These are phyloP conservation scores for Penicillium angulare DNA, from an alignment of 495 filamentous ascomycete genomes.

Conservation along the genomic window DNA sequence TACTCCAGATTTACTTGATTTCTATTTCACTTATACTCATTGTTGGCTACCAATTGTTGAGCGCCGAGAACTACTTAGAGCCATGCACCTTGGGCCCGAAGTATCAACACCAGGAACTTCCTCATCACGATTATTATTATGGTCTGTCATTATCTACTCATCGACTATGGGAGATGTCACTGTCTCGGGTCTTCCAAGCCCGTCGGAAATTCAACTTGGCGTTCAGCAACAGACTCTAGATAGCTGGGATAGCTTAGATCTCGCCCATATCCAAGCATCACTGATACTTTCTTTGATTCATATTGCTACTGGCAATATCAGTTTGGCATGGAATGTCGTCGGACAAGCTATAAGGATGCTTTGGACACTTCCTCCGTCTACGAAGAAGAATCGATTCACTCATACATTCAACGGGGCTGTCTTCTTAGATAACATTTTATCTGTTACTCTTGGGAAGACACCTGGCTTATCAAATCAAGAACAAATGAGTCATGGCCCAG, in stretches of 20 bases:
- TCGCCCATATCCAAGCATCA: slow-evolving; percentile 55
- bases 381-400: slow-evolving; percentile 9
- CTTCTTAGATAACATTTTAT: slow-evolving; percentile 22
- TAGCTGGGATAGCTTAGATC: slow-evolving; percentile 34
- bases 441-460: slow-evolving; percentile 4
- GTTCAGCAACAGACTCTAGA: slow-evolving; percentile 5
- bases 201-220: slow-evolving; percentile 7
- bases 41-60: slow-evolving; percentile 65
- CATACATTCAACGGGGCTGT: slow-evolving; percentile 23
- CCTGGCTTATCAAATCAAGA: slow-evolving; percentile 12
- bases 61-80: slow-evolving; percentile 51
- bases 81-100: slow-evolving; percentile 12
- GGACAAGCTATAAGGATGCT: slow-evolving; percentile 51
- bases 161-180: background rate
- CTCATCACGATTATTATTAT: slow-evolving; percentile 21
- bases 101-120: slow-evolving; percentile 8
- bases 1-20: slow-evolving; percentile 47
- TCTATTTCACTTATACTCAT: slow-evolving; percentile 64
- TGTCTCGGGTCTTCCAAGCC: background rate
- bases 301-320: slow-evolving; percentile 39
- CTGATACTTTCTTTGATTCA: slow-evolving; percentile 53
- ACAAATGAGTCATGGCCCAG: background rate
- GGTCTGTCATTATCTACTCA: slow-evolving; percentile 21
- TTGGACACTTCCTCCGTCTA: slow-evolving; percentile 17
- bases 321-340: slow-evolving; percentile 48